A percentile compares a stretch with the other conserved stretches of the same genome.
These are phyloP conservation scores for Trametes punicea DNA, from an alignment of 768 basidiomycete species.

Conservation along the genomic window DNA sequence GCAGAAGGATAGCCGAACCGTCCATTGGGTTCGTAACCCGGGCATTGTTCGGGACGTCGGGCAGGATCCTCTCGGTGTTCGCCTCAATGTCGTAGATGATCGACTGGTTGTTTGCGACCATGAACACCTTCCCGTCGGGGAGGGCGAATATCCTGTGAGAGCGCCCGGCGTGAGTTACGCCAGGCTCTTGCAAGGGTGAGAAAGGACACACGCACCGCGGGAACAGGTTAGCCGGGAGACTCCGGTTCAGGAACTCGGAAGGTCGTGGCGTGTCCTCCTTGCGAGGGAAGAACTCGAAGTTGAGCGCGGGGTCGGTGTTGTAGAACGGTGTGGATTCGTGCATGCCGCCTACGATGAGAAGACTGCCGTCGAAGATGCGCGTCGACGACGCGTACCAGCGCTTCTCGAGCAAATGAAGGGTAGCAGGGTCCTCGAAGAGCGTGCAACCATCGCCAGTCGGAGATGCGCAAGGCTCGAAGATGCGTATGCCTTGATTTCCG, in stretches of 20 bases:
- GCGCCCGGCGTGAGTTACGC: slow-evolving; percentile 65
- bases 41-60: slow-evolving; percentile 69
- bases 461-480: slow-evolving; percentile 64
- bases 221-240: slow-evolving; percentile 17
- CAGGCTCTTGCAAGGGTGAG: slow-evolving; percentile 60
- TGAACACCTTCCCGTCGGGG: slow-evolving; percentile 66
- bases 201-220: slow-evolving; percentile 60
- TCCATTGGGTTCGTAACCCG: slow-evolving; percentile 84
- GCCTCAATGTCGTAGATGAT: slow-evolving; percentile 76
- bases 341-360: slow-evolving; percentile 80
- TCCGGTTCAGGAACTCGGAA: slow-evolving; percentile 27
- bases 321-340: slow-evolving; percentile 83
- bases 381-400: slow-evolving; percentile 79
- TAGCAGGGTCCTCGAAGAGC: slow-evolving; percentile 61
- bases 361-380: slow-evolving; percentile 70
- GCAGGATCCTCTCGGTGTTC: slow-evolving; percentile 60
- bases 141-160: slow-evolving; percentile 70
- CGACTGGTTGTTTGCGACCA: slow-evolving; percentile 74
- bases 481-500: slow-evolving; percentile 71
- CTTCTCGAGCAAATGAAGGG: slow-evolving; percentile 67
- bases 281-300: slow-evolving; percentile 78
- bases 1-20: slow-evolving; percentile 68
- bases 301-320: slow-evolving; percentile 75
- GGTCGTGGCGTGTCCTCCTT: slow-evolving; percentile 42
- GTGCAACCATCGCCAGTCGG: slow-evolving; percentile 48